Evolutionary conservation across 1,284 basidiomycete species (phyloP), one percentile per base, ranked within the genome.

Genomic region (Pterulicium gracile): DNA sequence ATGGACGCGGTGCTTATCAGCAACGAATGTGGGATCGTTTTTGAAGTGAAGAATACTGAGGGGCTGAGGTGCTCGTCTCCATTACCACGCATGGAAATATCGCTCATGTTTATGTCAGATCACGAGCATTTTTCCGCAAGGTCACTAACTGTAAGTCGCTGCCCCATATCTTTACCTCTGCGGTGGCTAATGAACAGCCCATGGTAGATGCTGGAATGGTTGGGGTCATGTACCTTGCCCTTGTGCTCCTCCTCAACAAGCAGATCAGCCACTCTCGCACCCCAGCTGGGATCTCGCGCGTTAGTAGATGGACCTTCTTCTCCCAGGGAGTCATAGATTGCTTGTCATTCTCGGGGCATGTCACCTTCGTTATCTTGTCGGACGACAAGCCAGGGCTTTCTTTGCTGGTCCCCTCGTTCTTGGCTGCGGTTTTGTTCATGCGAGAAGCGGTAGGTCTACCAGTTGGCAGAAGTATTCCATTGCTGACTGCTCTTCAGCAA

Each of bases 291-390:
- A 69, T 92, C 18, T 78, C 83, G 12, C 78, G 86, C 34, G 73
- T 91, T 15, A 91, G 88, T 2, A 68, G 85, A 2, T 90, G 87
- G 80, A 76, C 81, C 0, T 88, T 93, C 57, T 67, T 89, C 20
- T 67, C 79, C 12, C 87, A 91, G 60, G 75, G 81, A 5, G 73
- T 82, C 2, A 73, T 87, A 12, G 90, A 94, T 57, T 77, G 83
- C 0, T 79, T 90, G 43, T 79, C 86, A 1, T 92, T 92, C 57
- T 82, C 85, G 19, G 82, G 83, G 52, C 88, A 93, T 56, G 77
- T 91, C 43, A 90, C 88, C 0, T 81, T 93, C 49, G 87, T 85
- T 2, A 81, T 92, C 44, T 66, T 91, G 24, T 79, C 84, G 1
- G 83, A 90, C 50, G 88, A 88, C 42, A 69, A 80, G 42, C 77